Percentiles rank a stretch among this genome's conserved stretches.
These are phyloP conservation scores for Sparassis latifolia DNA, from an alignment of 1,284 basidiomycete species.

Conservation along the genomic window DNA sequence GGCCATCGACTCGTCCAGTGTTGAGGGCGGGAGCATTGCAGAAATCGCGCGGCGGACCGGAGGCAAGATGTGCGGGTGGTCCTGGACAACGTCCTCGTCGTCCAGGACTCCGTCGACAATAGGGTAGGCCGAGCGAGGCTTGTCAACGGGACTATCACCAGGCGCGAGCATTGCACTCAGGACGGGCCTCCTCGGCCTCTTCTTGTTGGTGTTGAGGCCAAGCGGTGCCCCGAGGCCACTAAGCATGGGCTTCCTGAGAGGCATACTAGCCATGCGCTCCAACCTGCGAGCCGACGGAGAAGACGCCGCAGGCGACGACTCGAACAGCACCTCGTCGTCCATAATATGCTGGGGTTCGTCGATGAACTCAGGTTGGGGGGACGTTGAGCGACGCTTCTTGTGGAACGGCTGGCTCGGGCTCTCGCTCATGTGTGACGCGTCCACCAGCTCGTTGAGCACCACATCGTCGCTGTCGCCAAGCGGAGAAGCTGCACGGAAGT, in stretches of 20 bases:
- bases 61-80: slow-evolving; percentile 25
- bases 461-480: slow-evolving; percentile 5
- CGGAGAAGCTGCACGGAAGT: slow-evolving; percentile 53
- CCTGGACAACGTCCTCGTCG: slow-evolving; percentile 11
- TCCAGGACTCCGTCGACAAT: slow-evolving; percentile 1
- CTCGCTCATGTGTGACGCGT: slow-evolving; percentile 26
- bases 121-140: slow-evolving; percentile 29
- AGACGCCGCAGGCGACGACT: slow-evolving; percentile 52
- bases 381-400: slow-evolving; percentile 66
- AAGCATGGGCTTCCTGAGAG: slow-evolving; percentile 49
- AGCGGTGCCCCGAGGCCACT: slow-evolving; percentile 52
- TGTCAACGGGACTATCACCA: slow-evolving; percentile 28
- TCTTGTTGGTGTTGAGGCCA: slow-evolving; percentile 40
- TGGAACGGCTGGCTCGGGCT: slow-evolving; percentile 39
- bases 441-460: slow-evolving; percentile 4
- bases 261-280: slow-evolving; percentile 47
- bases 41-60: slow-evolving; percentile 68
- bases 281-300: slow-evolving; percentile 62
- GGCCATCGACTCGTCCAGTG: slow-evolving; percentile 39
- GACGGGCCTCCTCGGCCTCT: slow-evolving; percentile 56
- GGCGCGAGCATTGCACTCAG: slow-evolving; percentile 57
- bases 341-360: slow-evolving; percentile 23
- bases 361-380: slow-evolving; percentile 45
- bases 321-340: slow-evolving; percentile 23
- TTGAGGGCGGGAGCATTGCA: slow-evolving; percentile 54